Evolutionary conservation across 2,329 filamentous ascomycete genomes (phyloP).

Genomic region (Exophiala aquamarina): DNA sequence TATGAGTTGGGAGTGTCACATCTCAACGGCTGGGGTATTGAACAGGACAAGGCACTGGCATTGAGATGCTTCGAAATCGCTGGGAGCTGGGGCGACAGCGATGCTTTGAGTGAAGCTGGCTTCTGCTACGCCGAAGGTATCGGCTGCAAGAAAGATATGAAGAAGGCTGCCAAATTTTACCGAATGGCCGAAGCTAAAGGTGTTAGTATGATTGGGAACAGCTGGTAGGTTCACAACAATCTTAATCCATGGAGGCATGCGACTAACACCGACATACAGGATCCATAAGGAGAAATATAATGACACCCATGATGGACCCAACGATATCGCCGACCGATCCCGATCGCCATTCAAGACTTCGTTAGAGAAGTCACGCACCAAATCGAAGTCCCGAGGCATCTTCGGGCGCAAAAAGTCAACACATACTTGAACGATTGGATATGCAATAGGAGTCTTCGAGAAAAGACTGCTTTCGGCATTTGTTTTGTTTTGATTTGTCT

Average conservation of each 20-base stretch:
- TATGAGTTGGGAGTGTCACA: slow-evolving; percentile 96
- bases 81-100: slow-evolving; percentile 90
- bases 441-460: too few species aligned
- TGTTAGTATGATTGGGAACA: slow-evolving; percentile 97
- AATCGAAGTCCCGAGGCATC: slow-evolving; percentile 23
- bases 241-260: neutral
- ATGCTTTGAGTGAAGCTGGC: slow-evolving; percentile 89
- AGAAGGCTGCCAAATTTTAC: slow-evolving; percentile 89
- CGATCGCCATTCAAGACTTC: slow-evolving; percentile 14
- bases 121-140: slow-evolving; percentile 95
- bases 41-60: slow-evolving; percentile 85
- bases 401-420: slow-evolving; percentile 22
- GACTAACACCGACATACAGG: slow-evolving; percentile 13
- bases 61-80: slow-evolving; percentile 95
- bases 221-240: slow-evolving; percentile 69
- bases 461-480: too few species aligned
- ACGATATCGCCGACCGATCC: slow-evolving; percentile 3
- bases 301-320: slow-evolving; percentile 18
- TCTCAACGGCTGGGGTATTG: slow-evolving; percentile 97
- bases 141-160: slow-evolving; percentile 93
- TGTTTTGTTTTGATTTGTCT: too few species aligned
- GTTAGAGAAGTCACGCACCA: slow-evolving; percentile 19
- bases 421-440: slow-evolving; percentile 1
- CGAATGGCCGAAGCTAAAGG: slow-evolving; percentile 87
- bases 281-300: slow-evolving; percentile 31